Conservation (phyloP, 2,329 filamentous ascomycete species). For the Chaetomium sp. region DNA sequence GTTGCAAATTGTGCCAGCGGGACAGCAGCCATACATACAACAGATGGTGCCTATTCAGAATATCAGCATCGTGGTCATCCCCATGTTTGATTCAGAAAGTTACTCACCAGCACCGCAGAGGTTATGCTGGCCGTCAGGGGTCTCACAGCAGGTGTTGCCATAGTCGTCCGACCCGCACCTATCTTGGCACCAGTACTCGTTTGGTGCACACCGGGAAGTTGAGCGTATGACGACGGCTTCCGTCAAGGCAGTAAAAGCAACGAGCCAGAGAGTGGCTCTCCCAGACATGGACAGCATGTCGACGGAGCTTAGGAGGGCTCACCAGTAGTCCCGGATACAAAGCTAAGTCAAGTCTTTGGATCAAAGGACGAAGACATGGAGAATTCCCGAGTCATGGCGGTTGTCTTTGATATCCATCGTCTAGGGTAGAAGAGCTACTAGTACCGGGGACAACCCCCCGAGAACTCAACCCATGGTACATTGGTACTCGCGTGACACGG, state of each 20-base stretch:
- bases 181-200: constrained; percentile 21
- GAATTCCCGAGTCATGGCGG: too few relatives aligned
- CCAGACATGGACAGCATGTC: background rate
- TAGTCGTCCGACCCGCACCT: constrained; percentile 15
- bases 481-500: too few relatives aligned
- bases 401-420: too few relatives aligned
- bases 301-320: too few relatives aligned
- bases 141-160: constrained; percentile 14
- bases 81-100: too few relatives aligned
- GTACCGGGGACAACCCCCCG: too few relatives aligned
- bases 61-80: too few relatives aligned
- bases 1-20: background rate
- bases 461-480: too few relatives aligned
- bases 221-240: constrained; percentile 1
- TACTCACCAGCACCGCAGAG: constrained; percentile 15
- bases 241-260: background rate
- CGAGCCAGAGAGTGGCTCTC: background rate
- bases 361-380: too few relatives aligned
- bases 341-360: too few relatives aligned
- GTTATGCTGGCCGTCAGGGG: constrained; percentile 18
- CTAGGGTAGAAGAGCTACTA: too few relatives aligned
- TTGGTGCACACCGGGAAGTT: constrained; percentile 6
- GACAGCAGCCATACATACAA: constrained; percentile 5
- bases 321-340: too few relatives aligned
- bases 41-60: background rate